Base-by-base conservation (phyloP, 129 eudicot genomes). In the Chrysanthemum makinoi region DNA sequence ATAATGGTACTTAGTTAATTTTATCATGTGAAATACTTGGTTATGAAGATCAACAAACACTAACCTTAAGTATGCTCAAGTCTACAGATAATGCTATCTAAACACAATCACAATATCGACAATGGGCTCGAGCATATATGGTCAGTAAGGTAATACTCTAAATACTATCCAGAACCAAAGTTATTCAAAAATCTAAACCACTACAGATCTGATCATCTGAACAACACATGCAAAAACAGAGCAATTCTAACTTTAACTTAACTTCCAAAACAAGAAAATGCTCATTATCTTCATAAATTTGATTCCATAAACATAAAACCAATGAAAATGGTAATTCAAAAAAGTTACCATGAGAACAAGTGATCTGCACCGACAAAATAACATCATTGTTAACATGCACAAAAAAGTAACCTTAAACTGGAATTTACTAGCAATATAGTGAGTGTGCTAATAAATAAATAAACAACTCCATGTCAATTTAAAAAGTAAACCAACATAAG, bases 401-500 rank as follows among this genome's bases (percentile, higher is more conserved):
- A 39, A 39, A 39, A 39, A 39, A 7, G 63, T 35, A 30, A 39
- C 53, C 44, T 30, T 39, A 49, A 17, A 70, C 0, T 15, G 19
- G 18, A 52, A 33, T 22, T 65, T 55, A 55, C 1, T 75, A 33
- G 58, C 43, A 53, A 59, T 48, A 18, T 12, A 68, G 62, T 33
- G 7, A 18, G 56, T 58, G 61, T 70, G 61, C 18, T 49, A 22
- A 48, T 9, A 24, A 68, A 59, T 17, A 19, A 46, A 59, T 17
- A 19, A 46, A 65, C 16, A 26, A 39, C 46, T 24, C 72, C 56
- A 58, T 44, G 61, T 73, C 62, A 46, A 55, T 24, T 35, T 65
- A 65, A 73, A 59, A 66, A 53, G 0, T 12, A 66, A 62, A 63
- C 64, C 62, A 62, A 63, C 68, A 68, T 72, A 46, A 62, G 83